A percentile compares a stretch with the other conserved stretches of the same genome.
Conservation (phyloP, 1,139 yeast genomes). For the Arxiozyma bovina region DNA sequence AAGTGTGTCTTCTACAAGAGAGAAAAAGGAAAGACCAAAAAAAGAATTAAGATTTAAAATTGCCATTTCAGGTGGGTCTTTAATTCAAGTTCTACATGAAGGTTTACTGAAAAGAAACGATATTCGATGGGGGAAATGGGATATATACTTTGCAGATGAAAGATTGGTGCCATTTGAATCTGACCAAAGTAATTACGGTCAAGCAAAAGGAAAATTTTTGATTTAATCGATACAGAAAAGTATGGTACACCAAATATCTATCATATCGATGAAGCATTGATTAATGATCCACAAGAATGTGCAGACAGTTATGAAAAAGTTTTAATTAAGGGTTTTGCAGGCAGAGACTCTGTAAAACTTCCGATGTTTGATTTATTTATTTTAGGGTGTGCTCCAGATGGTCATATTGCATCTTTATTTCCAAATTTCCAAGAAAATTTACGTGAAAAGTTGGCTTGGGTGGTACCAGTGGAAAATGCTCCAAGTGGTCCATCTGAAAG, state of each 20-base stretch:
- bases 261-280: slow-evolving; percentile 70
- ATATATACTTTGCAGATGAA: slow-evolving; percentile 93
- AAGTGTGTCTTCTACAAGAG: slow-evolving; percentile 10
- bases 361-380: slow-evolving; percentile 89
- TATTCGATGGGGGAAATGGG: slow-evolving; percentile 92
- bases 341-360: slow-evolving; percentile 86
- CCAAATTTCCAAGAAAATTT: slow-evolving; percentile 78
- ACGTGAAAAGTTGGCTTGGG: slow-evolving; percentile 93
- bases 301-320: slow-evolving; percentile 88
- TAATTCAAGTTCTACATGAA: slow-evolving; percentile 75
- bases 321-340: slow-evolving; percentile 85
- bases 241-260: slow-evolving; percentile 58
- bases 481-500: slow-evolving; percentile 85
- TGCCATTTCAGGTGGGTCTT: slow-evolving; percentile 88
- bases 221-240: slow-evolving; percentile 43
- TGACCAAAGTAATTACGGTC: slow-evolving; percentile 81
- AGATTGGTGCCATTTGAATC: slow-evolving; percentile 83
- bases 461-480: slow-evolving; percentile 85
- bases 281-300: slow-evolving; percentile 84
- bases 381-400: slow-evolving; percentile 97
- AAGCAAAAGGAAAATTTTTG: slow-evolving; percentile 73
- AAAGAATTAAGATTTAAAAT: slow-evolving; percentile 58
- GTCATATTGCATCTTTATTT: slow-evolving; percentile 91
- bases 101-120: slow-evolving; percentile 69
- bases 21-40: slow-evolving; percentile 18